Conservation (phyloP, 2,329 filamentous ascomycete genomes). For the Chlorencoelia australis region DNA sequence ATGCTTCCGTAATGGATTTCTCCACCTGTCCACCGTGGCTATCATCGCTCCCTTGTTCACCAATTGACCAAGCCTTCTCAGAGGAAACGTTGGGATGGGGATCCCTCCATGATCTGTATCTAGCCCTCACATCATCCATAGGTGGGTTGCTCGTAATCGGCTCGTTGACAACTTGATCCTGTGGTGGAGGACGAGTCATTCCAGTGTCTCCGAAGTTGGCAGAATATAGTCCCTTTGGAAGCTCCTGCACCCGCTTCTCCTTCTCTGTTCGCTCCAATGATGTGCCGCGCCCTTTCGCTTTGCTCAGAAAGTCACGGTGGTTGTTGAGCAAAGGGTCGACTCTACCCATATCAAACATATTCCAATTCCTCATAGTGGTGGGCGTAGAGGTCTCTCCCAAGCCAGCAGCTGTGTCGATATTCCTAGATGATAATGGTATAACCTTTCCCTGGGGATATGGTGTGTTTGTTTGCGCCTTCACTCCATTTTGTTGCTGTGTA, state of each 20-base stretch:
- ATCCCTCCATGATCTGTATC: constrained; percentile 27
- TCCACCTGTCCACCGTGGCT: constrained; percentile 52
- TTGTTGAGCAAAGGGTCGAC: constrained; percentile 28
- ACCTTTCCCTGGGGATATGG: too few species aligned
- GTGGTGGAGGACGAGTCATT: constrained; percentile 21
- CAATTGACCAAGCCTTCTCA: constrained; percentile 57
- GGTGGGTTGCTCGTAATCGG: constrained; percentile 17
- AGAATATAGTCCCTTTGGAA: constrained; percentile 22
- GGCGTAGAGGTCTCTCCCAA: too few species aligned
- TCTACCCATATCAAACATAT: constrained; percentile 25
- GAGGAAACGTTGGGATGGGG: constrained; percentile 20
- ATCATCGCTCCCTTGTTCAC: constrained; percentile 40
- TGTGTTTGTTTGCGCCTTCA: too few species aligned
- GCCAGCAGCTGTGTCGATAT: too few species aligned
- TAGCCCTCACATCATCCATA: constrained; percentile 23
- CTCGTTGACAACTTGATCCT: constrained; percentile 9
- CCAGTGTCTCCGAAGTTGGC: constrained; percentile 28
- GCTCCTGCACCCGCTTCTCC: constrained; percentile 29
- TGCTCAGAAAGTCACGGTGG: constrained; percentile 28
- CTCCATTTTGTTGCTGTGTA: too few species aligned
- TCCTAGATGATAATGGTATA: too few species aligned
- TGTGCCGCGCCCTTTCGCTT: constrained; percentile 26
- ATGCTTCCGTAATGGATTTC: constrained; percentile 52
- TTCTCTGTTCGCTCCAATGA: constrained; percentile 35
- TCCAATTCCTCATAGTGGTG: too few species aligned